phyloP scores from a whole-genome alignment of 345 rosid species.

The Hevea brasiliensis region DNA sequence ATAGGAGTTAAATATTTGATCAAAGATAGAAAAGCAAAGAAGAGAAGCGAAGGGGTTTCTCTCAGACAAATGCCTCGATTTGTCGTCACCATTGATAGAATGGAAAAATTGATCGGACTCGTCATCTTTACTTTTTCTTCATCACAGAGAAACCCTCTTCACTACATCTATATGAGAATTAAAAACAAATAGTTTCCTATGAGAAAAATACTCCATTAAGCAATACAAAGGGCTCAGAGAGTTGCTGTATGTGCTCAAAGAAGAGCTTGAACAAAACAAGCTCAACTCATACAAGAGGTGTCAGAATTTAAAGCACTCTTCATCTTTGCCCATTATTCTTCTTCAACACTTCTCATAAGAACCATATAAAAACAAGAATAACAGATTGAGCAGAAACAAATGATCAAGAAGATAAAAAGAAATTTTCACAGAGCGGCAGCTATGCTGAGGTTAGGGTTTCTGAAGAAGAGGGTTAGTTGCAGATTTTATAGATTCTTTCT shows the following conservation, averaged over 20 bases:
- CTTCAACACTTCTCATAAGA: neutral
- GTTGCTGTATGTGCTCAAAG: conserved; percentile 56
- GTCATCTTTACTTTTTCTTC: no score
- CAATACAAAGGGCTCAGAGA: conserved; percentile 42
- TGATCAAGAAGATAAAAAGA: neutral
- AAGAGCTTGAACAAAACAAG: conserved; percentile 26
- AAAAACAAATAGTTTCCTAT: neutral
- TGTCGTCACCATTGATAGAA: no score
- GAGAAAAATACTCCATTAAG: neutral
- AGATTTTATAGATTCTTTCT: conserved; percentile 1
- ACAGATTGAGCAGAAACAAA: neutral
- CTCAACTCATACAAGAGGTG: conserved; percentile 63
- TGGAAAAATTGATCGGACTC: no score
- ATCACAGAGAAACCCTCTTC: no score
- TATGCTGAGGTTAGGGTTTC: neutral
- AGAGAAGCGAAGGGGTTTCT: no score
- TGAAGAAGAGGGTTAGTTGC: no score
- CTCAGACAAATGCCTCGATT: no score
- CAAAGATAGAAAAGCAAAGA: no score
- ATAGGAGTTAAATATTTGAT: no score
- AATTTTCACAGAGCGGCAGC: neutral
- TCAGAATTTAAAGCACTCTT: conserved; percentile 51
- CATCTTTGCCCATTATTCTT: conserved; percentile 36
- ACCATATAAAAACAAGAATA: neutral
- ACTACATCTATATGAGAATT: no score